Base-by-base conservation (phyloP, 2,329 filamentous ascomycete species). In the Clonostachys solani region DNA sequence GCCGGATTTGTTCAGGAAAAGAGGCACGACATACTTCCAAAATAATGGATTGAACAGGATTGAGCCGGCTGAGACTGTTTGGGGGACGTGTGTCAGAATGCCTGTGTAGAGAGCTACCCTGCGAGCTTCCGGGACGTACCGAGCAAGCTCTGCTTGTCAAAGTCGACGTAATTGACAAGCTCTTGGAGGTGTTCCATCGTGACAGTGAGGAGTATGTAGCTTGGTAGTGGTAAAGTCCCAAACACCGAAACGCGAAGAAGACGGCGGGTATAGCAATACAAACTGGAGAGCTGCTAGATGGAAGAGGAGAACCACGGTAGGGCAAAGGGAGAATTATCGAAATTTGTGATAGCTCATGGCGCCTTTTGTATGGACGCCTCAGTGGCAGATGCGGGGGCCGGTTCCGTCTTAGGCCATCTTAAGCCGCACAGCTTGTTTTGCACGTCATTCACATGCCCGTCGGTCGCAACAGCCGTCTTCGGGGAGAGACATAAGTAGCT, bases 11-110 rank as follows among this genome's bases (percentile, higher is more conserved):
- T 10, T 2, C 9, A 29, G 9, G 23, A 29, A 29, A 29, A 10
- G 23, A 29, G 23, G 8, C 23, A 29, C 23, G 47, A 79, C 89
- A 76, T 78, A 96, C 92, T 99, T 99, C 94, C 94, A 99, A 70
- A 96, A 97, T n/a, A 94, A 86, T 18, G 94, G 94, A 70, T 99
- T 99, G 72, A 99, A 97, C 43, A 86, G 79, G 69, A 99, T 95
- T 46, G 88, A 81, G 47, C 76, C 78, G 43, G 85, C 88, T 56
- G 90, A 89, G 56, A 94, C 92, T 96, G 49, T 43, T 59, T 59
- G 46, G 60, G 56, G 47, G 41, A 12, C n/a, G 33, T n/a, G 37
- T 12, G 49, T 42, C 18, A 18, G 36, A 18, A 38, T 38, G 17
- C 15, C 36, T n/a, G 15, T 12, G 36, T n/a, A 38, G 12, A 38